phyloP scores from a whole-genome alignment of 768 basidiomycete genomes.

The Leccinum aurantiacum region DNA sequence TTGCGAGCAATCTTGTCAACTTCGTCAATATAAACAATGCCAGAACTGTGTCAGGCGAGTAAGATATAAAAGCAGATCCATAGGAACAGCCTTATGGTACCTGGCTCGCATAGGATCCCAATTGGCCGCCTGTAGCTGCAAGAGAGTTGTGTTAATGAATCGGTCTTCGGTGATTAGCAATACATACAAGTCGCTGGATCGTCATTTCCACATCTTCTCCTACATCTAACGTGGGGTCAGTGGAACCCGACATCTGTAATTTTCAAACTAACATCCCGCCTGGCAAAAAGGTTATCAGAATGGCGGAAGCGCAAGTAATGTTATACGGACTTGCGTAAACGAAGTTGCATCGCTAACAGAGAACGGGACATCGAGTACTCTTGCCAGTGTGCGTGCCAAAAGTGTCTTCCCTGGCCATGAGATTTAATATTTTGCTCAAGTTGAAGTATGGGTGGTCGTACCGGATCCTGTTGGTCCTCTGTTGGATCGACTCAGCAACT shows the following conservation, averaged over 20 bases:
- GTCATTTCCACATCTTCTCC: constrained; percentile 96
- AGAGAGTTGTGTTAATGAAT: constrained; percentile 5
- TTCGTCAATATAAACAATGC: constrained; percentile 97
- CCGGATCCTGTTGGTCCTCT: constrained; percentile 89
- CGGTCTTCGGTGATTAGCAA: background rate
- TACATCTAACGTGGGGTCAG: constrained; percentile 57
- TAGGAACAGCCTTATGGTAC: constrained; percentile 36
- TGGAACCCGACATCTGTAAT: background rate
- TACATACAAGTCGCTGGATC: constrained; percentile 73
- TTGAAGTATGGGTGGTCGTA: constrained; percentile 32
- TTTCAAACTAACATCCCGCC: constrained; percentile 66
- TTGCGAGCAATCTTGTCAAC: constrained; percentile 89
- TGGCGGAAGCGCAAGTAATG: constrained; percentile 2
- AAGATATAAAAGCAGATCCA: background rate
- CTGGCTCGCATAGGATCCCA: constrained; percentile 87
- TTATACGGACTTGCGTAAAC: constrained; percentile 73
- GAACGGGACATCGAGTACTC: constrained; percentile 90
- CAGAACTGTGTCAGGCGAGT: constrained; percentile 54
- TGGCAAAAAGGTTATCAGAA: constrained; percentile 28
- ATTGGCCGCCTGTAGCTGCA: constrained; percentile 82
- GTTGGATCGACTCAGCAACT: constrained; percentile 9
- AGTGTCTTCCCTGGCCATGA: constrained; percentile 74
- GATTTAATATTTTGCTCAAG: background rate
- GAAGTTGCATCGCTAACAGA: constrained; percentile 92
- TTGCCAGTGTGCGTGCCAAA: constrained; percentile 87